Percentiles rank a stretch among this genome's conserved stretches.
These are phyloP conservation scores for Mycena polygramma DNA, from an alignment of 768 basidiomycete genomes.

Conservation along the genomic window DNA sequence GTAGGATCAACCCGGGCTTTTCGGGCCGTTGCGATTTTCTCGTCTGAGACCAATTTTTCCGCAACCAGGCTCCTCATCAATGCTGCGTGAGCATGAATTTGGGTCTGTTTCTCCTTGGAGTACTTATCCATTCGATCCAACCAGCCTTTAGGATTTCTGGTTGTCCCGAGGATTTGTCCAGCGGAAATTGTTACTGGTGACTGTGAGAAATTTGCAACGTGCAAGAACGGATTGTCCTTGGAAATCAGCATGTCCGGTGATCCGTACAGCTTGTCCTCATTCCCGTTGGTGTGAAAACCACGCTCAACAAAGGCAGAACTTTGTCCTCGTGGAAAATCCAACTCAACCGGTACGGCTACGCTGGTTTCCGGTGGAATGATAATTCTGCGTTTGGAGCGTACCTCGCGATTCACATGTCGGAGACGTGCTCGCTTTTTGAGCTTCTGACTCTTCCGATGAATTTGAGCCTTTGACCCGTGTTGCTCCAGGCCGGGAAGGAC, in stretches of 20 bases:
- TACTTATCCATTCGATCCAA: neutral
- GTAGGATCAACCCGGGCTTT: too few species aligned
- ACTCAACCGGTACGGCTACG: slow-evolving; percentile 22
- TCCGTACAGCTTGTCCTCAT: slow-evolving; percentile 24
- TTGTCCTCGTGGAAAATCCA: neutral
- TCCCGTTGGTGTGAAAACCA: slow-evolving; percentile 9
- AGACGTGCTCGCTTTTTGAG: neutral
- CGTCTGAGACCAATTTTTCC: too few species aligned
- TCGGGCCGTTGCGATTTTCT: neutral
- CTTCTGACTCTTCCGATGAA: slow-evolving; percentile 17
- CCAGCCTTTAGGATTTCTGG: slow-evolving; percentile 11
- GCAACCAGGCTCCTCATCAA: neutral
- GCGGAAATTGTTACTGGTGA: slow-evolving; percentile 11
- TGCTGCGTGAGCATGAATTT: neutral
- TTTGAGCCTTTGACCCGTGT: neutral
- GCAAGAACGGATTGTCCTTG: neutral
- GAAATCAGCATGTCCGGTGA: slow-evolving; percentile 35
- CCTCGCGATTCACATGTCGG: neutral
- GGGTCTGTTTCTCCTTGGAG: neutral
- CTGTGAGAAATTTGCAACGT: slow-evolving; percentile 12
- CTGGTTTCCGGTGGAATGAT: slow-evolving; percentile 34
- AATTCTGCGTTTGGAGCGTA: neutral
- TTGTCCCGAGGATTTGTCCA: slow-evolving; percentile 33
- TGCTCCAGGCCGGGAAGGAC: neutral
- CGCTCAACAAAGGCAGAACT: slow-evolving; percentile 31